Evolutionary conservation across 495 filamentous ascomycete genomes (phyloP).

Genomic region (Penicillium atrosanguineum): DNA sequence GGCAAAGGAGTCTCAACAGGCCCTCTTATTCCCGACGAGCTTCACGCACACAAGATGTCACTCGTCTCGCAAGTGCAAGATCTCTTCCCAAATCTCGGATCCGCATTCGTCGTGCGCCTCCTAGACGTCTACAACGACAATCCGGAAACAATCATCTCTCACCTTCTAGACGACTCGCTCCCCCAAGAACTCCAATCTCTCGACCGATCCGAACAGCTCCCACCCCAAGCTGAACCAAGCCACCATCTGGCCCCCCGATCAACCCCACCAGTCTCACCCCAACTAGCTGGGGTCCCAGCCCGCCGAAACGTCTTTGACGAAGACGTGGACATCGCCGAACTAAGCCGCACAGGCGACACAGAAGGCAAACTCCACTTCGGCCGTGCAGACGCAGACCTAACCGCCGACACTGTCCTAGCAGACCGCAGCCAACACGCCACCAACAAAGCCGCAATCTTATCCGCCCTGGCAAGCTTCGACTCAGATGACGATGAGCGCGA

Average conservation of each 20-base stretch:
- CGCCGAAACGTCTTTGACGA: conserved; percentile 69
- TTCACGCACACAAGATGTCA: conserved; percentile 79
- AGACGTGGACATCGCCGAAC: conserved; percentile 75
- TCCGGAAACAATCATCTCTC: conserved; percentile 75
- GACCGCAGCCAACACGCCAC: conserved; percentile 53
- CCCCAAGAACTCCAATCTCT: conserved; percentile 49
- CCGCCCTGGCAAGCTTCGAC: conserved; percentile 88
- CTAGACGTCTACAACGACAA: conserved; percentile 76
- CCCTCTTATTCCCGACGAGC: conserved; percentile 42
- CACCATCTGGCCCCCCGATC: conserved; percentile 32
- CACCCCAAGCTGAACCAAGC: conserved; percentile 16
- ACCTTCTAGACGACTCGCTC: conserved; percentile 80
- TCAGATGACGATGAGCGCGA: conserved; percentile 95
- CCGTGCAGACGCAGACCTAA: conserved; percentile 58
- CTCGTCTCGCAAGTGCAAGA: conserved; percentile 86
- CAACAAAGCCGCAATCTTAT: conserved; percentile 84
- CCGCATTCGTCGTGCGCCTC: conserved; percentile 74
- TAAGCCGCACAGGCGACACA: conserved; percentile 50
- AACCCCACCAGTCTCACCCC: conserved; percentile 36
- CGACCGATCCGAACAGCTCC: conserved; percentile 41
- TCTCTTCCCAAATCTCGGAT: conserved; percentile 85
- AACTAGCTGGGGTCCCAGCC: conserved; percentile 21
- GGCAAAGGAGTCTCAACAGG: conserved; percentile 60
- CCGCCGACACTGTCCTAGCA: conserved; percentile 61
- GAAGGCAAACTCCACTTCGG: conserved; percentile 69